Conservation (phyloP, 169 alveolate species). For the Plasmodium relictum region DNA sequence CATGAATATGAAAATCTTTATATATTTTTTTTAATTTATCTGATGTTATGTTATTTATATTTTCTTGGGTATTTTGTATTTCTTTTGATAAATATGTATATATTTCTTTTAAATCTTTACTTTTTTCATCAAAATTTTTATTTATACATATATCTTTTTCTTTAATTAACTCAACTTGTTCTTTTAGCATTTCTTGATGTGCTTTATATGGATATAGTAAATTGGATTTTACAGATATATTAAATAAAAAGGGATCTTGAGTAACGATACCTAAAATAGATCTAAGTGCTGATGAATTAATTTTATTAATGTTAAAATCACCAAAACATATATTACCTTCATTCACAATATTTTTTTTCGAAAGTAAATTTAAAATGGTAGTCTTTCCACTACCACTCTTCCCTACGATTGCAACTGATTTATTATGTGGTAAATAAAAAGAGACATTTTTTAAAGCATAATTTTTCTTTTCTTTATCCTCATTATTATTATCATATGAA, state of each 20-base stretch:
- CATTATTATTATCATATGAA: slow-evolving; percentile 10
- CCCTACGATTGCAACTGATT: slow-evolving; percentile 95
- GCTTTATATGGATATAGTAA: slow-evolving; percentile 60
- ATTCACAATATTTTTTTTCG: slow-evolving; percentile 89
- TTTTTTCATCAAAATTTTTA: not conserved
- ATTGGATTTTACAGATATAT: slow-evolving; percentile 15
- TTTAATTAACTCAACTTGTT: slow-evolving; percentile 30
- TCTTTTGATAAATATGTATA: slow-evolving; percentile 14
- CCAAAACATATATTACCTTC: slow-evolving; percentile 84
- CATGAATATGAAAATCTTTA: slow-evolving; percentile 88
- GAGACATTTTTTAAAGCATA: slow-evolving; percentile 47
- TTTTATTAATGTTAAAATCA: slow-evolving; percentile 38
- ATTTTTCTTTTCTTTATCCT: not conserved
- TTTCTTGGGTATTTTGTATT: slow-evolving; percentile 89
- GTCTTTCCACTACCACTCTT: slow-evolving; percentile 95
- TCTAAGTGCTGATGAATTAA: slow-evolving; percentile 40
- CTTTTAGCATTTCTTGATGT: slow-evolving; percentile 49
- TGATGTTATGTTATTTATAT: slow-evolving; percentile 89
- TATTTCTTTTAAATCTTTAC: slow-evolving; percentile 17
- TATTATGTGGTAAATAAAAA: slow-evolving; percentile 59
- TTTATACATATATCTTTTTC: slow-evolving; percentile 1
- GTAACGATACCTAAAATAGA: slow-evolving; percentile 55
- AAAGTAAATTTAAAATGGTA: slow-evolving; percentile 91
- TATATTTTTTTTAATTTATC: slow-evolving; percentile 92
- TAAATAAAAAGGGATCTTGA: slow-evolving; percentile 62